Conservation (phyloP, 306 rosid genomes). For the Sphenostylis stenocarpa region DNA sequence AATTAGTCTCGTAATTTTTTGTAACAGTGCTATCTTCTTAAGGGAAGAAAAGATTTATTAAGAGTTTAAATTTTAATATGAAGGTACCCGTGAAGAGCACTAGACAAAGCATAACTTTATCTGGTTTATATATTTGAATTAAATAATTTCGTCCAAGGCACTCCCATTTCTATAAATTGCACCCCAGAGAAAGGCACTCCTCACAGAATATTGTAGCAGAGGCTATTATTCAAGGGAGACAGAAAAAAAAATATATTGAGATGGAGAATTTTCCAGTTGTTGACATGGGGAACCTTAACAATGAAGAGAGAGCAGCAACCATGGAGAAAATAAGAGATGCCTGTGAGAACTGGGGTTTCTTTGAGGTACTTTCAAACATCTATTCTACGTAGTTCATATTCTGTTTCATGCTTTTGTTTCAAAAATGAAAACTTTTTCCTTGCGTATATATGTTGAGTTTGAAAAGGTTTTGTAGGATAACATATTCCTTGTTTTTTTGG, state of each 20-base stretch:
- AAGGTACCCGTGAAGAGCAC: not conserved
- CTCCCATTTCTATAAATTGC: slow-evolving; percentile 52
- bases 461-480: not conserved
- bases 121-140: not conserved
- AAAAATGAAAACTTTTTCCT: not conserved
- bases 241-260: slow-evolving; percentile 9
- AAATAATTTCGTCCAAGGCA: not conserved
- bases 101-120: slow-evolving; percentile 10
- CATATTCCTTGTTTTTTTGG: not conserved
- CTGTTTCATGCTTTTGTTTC: not conserved
- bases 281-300: slow-evolving; percentile 66
- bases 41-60: not conserved
- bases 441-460: not conserved
- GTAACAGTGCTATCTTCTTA: no score
- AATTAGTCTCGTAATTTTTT: no score
- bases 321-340: slow-evolving; percentile 66
- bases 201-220: slow-evolving; percentile 5
- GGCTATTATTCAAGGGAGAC: slow-evolving; percentile 9
- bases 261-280: slow-evolving; percentile 65
- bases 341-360: slow-evolving; percentile 88
- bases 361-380: slow-evolving; percentile 49
- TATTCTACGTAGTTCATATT: not conserved
- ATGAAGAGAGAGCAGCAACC: slow-evolving; percentile 51
- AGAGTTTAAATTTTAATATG: not conserved
- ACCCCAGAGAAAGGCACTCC: not conserved